Percentiles rank a stretch among this genome's conserved stretches.
Evolutionary conservation across 495 filamentous ascomycete species (phyloP).

Genomic region (Penicillium odoratum): DNA sequence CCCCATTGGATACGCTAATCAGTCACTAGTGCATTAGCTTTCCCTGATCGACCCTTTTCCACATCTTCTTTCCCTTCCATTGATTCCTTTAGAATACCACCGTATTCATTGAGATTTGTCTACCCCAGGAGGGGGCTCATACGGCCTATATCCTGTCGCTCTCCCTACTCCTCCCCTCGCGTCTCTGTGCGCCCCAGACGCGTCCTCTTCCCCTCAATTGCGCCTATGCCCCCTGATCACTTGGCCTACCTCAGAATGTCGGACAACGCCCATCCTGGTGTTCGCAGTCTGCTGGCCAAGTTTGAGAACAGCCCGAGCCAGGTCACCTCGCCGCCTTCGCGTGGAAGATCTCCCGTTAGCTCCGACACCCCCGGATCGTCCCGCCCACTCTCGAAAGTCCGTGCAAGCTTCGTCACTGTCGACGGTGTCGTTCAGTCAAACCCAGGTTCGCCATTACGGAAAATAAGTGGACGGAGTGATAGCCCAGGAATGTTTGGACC

Average conservation of each 20-base stretch:
- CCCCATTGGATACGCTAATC: slow-evolving; percentile 27
- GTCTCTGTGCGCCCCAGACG: slow-evolving; percentile 18
- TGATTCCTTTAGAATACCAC: slow-evolving; percentile 16
- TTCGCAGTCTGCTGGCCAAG: slow-evolving; percentile 79
- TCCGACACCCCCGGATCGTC: slow-evolving; percentile 43
- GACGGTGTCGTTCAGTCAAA: slow-evolving; percentile 49
- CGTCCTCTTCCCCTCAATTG: slow-evolving; percentile 19
- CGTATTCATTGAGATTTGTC: slow-evolving; percentile 19
- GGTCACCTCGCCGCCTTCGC: slow-evolving; percentile 61
- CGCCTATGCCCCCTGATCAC: slow-evolving; percentile 20
- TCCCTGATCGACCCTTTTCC: slow-evolving; percentile 26
- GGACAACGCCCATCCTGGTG: slow-evolving; percentile 49
- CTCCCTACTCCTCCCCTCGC: slow-evolving; percentile 6
- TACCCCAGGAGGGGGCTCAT: slow-evolving; percentile 18
- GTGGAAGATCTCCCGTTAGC: slow-evolving; percentile 69
- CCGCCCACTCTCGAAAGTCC: slow-evolving; percentile 72
- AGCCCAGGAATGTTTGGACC: slow-evolving; percentile 34
- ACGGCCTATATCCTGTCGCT: slow-evolving; percentile 9
- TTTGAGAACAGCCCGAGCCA: slow-evolving; percentile 71
- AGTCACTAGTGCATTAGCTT: slow-evolving; percentile 25
- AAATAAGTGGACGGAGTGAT: slow-evolving; percentile 37
- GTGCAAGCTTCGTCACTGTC: slow-evolving; percentile 81
- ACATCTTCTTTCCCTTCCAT: slow-evolving; percentile 18
- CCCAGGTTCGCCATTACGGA: slow-evolving; percentile 36
- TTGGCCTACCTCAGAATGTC: slow-evolving; percentile 38